These are phyloP conservation scores for Alternaria triticimaculans DNA, from an alignment of 2,329 filamentous ascomycete species.

Conservation along the genomic window DNA sequence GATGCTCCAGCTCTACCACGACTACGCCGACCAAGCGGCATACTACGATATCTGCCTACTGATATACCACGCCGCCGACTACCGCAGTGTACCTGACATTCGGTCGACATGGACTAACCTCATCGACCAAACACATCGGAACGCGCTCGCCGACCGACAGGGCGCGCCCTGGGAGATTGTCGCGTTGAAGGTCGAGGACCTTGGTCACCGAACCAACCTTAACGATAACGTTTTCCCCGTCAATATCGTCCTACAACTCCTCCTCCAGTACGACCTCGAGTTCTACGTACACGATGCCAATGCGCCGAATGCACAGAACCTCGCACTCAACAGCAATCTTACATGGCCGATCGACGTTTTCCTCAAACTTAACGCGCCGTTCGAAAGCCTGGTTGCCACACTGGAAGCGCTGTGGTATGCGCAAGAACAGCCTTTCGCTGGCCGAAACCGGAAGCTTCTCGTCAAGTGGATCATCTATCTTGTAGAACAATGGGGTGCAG, in stretches of 20 bases:
- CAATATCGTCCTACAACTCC: constrained; percentile 46
- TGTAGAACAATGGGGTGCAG: constrained; percentile 66
- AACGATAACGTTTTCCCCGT: constrained; percentile 64
- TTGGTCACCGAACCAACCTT: constrained; percentile 63
- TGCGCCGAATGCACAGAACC: constrained; percentile 16
- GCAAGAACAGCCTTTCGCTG: constrained; percentile 69
- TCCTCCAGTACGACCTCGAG: constrained; percentile 54
- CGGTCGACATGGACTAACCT: constrained; percentile 83
- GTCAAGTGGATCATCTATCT: constrained; percentile 69
- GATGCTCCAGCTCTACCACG: constrained; percentile 77
- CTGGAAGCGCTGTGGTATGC: constrained; percentile 72
- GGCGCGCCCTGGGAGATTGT: constrained; percentile 73
- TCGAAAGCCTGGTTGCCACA: constrained; percentile 66
- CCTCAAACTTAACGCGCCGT: constrained; percentile 66
- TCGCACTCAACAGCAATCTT: constrained; percentile 35
- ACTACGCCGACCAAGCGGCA: constrained; percentile 85
- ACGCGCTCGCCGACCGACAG: constrained; percentile 56
- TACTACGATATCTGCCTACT: constrained; percentile 94
- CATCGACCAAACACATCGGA: constrained; percentile 68
- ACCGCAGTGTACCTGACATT: constrained; percentile 86
- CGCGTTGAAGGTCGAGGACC: constrained; percentile 63
- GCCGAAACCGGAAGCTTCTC: constrained; percentile 61
- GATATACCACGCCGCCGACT: constrained; percentile 91
- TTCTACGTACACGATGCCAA: constrained; percentile 54
- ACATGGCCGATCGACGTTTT: constrained; percentile 72